Percentiles rank a stretch among this genome's conserved stretches.
Conservation (phyloP, 106 monocot species). For the Amphibolis antarctica region DNA sequence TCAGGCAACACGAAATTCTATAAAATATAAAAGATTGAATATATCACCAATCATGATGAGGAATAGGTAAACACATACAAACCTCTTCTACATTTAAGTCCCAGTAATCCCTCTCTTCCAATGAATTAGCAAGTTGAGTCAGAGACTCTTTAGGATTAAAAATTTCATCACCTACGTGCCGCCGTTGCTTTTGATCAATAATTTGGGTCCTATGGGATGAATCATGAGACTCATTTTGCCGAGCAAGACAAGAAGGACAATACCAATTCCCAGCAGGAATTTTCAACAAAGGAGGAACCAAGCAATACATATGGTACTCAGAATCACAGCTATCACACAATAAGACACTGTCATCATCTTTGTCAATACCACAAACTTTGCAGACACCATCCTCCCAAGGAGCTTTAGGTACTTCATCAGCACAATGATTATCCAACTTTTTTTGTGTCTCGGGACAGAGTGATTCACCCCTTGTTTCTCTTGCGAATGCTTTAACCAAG, state of each 20-base stretch:
- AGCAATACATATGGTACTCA: slow-evolving; percentile 94
- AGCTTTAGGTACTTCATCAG: slow-evolving; percentile 71
- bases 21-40: background rate
- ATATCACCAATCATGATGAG: background rate
- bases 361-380: slow-evolving; percentile 97
- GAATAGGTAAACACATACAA: slow-evolving; percentile 12
- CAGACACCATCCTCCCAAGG: slow-evolving; percentile 99
- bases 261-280: slow-evolving; percentile 97
- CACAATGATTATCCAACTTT: slow-evolving; percentile 29
- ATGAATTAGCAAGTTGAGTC: slow-evolving; percentile 33
- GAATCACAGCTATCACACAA: slow-evolving; percentile 97
- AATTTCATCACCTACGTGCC: slow-evolving; percentile 32
- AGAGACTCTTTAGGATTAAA: slow-evolving; percentile 35
- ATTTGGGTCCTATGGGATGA: slow-evolving; percentile 9
- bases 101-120: slow-evolving; percentile 92
- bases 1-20: background rate
- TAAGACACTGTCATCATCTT: slow-evolving; percentile 90
- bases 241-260: slow-evolving; percentile 71
- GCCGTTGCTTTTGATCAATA: slow-evolving; percentile 20
- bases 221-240: slow-evolving; percentile 25
- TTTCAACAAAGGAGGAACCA: slow-evolving; percentile 69
- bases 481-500: slow-evolving; percentile 28
- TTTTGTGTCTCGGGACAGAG: slow-evolving; percentile 24
- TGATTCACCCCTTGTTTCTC: slow-evolving; percentile 13
- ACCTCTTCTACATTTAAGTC: slow-evolving; percentile 77